Evolutionary conservation across 2,329 filamentous ascomycete species (phyloP).

Genomic region (Didymella keratinophila): DNA sequence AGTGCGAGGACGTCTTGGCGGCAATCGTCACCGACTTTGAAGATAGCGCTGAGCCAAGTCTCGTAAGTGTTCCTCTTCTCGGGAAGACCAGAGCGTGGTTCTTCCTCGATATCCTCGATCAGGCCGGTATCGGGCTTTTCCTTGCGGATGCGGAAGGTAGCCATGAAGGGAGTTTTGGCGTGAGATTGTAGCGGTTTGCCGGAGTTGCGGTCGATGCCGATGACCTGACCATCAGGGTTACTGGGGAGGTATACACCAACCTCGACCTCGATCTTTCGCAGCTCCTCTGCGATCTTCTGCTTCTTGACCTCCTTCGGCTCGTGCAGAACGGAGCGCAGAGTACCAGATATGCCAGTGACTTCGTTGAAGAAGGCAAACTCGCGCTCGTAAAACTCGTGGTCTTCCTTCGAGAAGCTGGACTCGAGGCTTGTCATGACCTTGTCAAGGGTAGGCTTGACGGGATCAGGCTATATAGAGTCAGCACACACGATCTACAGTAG

Average conservation of each 20-base stretch:
- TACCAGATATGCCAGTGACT: constrained; percentile 93
- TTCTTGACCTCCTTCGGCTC: constrained; percentile 95
- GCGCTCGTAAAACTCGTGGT: constrained; percentile 87
- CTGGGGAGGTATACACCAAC: constrained; percentile 96
- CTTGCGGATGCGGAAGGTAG: constrained; percentile 96
- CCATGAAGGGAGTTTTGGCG: constrained; percentile 98
- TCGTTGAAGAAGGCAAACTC: constrained; percentile 99
- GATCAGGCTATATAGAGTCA: constrained; percentile 70
- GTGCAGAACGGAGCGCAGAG: constrained; percentile 92
- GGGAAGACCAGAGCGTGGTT: constrained; percentile 42
- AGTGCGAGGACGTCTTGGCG: constrained; percentile 95
- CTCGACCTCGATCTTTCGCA: constrained; percentile 96
- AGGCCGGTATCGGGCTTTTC: constrained; percentile 59
- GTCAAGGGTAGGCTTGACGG: constrained; percentile 92
- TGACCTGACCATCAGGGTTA: constrained; percentile 95
- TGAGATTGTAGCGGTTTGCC: constrained; percentile 97
- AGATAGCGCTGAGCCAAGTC: constrained; percentile 99
- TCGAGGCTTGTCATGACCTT: constrained; percentile 87
- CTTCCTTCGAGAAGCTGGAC: constrained; percentile 77
- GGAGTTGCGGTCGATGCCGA: constrained; percentile 97
- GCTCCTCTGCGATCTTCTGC: constrained; percentile 97
- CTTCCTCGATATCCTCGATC: constrained; percentile 42
- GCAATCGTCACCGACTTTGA: constrained; percentile 99
- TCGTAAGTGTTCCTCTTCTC: constrained; percentile 71
- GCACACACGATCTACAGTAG: constrained; percentile 7